Conservation (phyloP, 352 stramenopile species). For the Pythium phragmiticola region DNA sequence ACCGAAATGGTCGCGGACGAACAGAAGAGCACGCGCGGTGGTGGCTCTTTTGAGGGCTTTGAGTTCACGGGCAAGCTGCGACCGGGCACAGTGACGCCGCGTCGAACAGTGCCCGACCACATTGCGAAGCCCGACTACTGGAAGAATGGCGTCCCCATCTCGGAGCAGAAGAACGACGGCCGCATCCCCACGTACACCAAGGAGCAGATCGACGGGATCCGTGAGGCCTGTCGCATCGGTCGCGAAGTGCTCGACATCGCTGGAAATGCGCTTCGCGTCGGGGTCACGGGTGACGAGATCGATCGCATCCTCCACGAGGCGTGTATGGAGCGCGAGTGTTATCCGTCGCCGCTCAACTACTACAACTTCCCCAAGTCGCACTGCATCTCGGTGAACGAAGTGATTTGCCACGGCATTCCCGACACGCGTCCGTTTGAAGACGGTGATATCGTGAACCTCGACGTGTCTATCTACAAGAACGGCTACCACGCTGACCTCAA, state of each 20-base stretch:
- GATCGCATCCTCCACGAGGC: slow-evolving; percentile 95
- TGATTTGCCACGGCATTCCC: slow-evolving; percentile 98
- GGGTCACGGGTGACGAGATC: slow-evolving; percentile 97
- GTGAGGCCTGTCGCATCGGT: slow-evolving; percentile 81
- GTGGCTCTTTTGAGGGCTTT: slow-evolving; percentile 57
- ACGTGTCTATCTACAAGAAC: slow-evolving; percentile 97
- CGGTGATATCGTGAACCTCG: slow-evolving; percentile 98
- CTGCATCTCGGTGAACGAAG: slow-evolving; percentile 92
- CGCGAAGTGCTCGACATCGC: slow-evolving; percentile 96
- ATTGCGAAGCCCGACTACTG: slow-evolving; percentile 92
- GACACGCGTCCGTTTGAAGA: slow-evolving; percentile 94
- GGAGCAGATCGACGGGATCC: slow-evolving; percentile 94
- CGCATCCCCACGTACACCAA: slow-evolving; percentile 93
- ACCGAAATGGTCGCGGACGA: slow-evolving; percentile 74
- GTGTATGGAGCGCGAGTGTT: slow-evolving; percentile 90
- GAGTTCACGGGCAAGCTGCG: slow-evolving; percentile 85
- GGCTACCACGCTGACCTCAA: slow-evolving; percentile 98
- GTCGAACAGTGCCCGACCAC: slow-evolving; percentile 61
- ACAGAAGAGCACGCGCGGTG: slow-evolving; percentile 25
- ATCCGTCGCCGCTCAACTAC: slow-evolving; percentile 98
- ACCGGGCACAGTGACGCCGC: slow-evolving; percentile 78
- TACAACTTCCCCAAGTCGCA: slow-evolving; percentile 97
- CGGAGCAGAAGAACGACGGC: slow-evolving; percentile 62
- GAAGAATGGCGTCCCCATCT: slow-evolving; percentile 71
- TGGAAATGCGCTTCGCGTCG: slow-evolving; percentile 79